Evolutionary conservation across 352 stramenopile species (phyloP), one percentile per base, ranked within the genome.

Genomic region (Phytophthora fragariae): DNA sequence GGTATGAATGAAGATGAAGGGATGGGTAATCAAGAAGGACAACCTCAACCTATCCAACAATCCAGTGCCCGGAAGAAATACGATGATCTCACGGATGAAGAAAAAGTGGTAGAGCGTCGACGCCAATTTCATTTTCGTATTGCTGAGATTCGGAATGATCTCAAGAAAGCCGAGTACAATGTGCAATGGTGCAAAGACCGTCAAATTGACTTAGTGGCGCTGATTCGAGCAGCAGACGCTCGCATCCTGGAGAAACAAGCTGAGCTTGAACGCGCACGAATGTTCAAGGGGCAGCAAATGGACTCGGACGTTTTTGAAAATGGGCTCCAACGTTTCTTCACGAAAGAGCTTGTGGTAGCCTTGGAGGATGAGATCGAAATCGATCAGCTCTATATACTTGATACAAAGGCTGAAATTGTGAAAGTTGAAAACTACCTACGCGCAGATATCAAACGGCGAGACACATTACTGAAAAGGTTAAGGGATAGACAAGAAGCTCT

Each of bases 291-390:
- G 0, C 73, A 78, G 1, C 86, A 93, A 70, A 94, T 95, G 86
- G 88, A 95, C 52, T 95, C 88, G 1, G 85, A 93, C 39, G 84
- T 94, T 0, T 70, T 94, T 12, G 82, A 91, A 67, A 88, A 88
- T 49, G 87, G 88, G 1, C 66, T 91, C 0, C 87, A 96, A 49
- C 73, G 84, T 1, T 96, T 96, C 68, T 87, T 88, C 66, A 96
- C 87, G 1, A 92, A 92, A 61, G 83, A 94, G 24, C 64, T 96
- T 10, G 72, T 96, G 1, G 62, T 91, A 1, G 82, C 86, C 0
- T 73, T 96, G 12, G 86, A 93, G 63, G 89, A 96, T 70, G 89
- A 96, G 62, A 84, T 96, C 19, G 86, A 91, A 59, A 94, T 96
- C 37, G 89, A 96, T 41, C 83, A 93, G 62, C 76, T 93, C n/a